These are phyloP conservation scores for Starmerella asiatica DNA, from an alignment of 805 yeast genomes.

Conservation along the genomic window DNA sequence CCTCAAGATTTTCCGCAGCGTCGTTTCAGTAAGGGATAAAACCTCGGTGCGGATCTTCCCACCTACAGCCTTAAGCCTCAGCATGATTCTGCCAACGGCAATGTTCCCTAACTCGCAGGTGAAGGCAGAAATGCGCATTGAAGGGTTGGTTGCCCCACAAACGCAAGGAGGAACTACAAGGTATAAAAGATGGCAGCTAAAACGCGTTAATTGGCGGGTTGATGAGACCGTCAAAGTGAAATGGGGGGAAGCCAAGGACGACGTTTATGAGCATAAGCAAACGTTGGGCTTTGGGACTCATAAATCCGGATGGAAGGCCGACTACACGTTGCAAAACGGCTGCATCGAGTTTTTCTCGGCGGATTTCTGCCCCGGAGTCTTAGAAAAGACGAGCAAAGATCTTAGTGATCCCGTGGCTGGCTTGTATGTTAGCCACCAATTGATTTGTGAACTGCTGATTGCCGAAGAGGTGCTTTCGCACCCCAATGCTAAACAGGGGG, in stretches of 20 bases:
- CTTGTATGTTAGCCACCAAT: constrained; percentile 55
- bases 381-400: constrained; percentile 26
- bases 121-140: constrained; percentile 69
- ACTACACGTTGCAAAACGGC: constrained; percentile 57
- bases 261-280: constrained; percentile 48
- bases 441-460: constrained; percentile 79
- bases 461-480: constrained; percentile 56
- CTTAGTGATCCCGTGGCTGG: constrained; percentile 73
- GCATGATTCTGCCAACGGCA: constrained; percentile 78
- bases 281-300: constrained; percentile 67
- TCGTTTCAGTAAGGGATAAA: constrained; percentile 68
- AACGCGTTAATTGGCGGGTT: constrained; percentile 75
- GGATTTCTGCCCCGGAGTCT: constrained; percentile 23
- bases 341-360: constrained; percentile 45
- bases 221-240: constrained; percentile 48
- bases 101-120: constrained; percentile 78
- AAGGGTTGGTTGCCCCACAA: constrained; percentile 27
- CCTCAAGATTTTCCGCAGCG: constrained; percentile 58
- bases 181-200: constrained; percentile 73
- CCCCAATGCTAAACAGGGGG: constrained; percentile 24
- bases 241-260: constrained; percentile 10
- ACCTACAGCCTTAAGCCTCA: constrained; percentile 81
- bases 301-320: constrained; percentile 91
- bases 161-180: constrained; percentile 7
- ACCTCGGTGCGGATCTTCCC: constrained; percentile 87